Percentiles rank a stretch among this genome's conserved stretches.
phyloP scores from a whole-genome alignment of 2,329 filamentous ascomycete genomes.

The Penicillium brasilianum region DNA sequence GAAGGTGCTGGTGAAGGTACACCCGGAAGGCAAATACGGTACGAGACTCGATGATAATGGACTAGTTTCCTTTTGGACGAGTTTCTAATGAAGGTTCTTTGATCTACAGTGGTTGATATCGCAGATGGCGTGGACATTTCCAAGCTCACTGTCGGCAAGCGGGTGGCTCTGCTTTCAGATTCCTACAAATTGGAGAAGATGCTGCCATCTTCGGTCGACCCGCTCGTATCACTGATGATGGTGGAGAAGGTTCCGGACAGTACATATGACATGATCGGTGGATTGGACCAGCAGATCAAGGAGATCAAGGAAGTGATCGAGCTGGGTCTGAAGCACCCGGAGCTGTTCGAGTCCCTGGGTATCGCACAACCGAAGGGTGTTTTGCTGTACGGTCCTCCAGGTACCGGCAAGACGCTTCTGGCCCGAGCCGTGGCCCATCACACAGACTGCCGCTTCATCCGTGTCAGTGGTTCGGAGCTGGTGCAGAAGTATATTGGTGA shows the following conservation, averaged over 20 bases:
- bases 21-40: constrained; percentile 99
- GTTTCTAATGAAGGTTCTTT: not conserved
- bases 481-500: constrained; percentile 99
- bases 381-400: constrained; percentile 91
- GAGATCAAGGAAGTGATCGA: constrained; percentile 99
- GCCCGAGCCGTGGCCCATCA: constrained; percentile 96
- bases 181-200: constrained; percentile 99
- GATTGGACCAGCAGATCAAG: constrained; percentile 98
- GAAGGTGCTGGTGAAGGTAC: constrained; percentile 98
- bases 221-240: constrained; percentile 99
- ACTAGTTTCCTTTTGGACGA: not conserved
- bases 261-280: constrained; percentile 99
- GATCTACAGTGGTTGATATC: constrained; percentile 81
- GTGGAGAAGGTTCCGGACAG: constrained; percentile 99
- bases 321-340: constrained; percentile 95
- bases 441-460: constrained; percentile 98
- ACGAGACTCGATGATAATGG: constrained; percentile 25
- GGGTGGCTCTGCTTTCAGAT: constrained; percentile 93
- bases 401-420: constrained; percentile 94
- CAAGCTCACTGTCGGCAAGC: constrained; percentile 97
- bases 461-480: constrained; percentile 92
- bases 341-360: constrained; percentile 97
- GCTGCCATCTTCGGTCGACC: constrained; percentile 95
- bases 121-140: constrained; percentile 90
- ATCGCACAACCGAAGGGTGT: constrained; percentile 99